Conservation (phyloP, 257 asterid genomes). For the Cynanchum wilfordii region DNA sequence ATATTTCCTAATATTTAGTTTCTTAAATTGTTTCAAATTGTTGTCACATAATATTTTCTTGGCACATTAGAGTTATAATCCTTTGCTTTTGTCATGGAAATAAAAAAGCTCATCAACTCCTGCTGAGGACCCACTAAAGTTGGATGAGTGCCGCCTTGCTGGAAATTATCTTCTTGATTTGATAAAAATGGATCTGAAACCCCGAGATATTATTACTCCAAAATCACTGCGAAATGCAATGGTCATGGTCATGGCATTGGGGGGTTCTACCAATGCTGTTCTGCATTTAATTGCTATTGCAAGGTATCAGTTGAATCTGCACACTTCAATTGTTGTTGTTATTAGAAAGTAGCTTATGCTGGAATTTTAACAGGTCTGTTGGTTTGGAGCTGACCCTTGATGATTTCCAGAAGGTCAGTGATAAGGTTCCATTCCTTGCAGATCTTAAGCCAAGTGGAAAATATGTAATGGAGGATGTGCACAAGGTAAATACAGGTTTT, state of each 20-base stretch:
- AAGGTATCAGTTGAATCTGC: constrained; percentile 34
- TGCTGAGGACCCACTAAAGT: constrained; percentile 90
- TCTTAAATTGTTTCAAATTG: not conserved
- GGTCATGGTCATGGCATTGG: constrained; percentile 95
- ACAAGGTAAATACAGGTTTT: constrained; percentile 52
- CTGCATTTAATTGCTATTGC: constrained; percentile 96
- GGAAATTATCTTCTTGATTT: constrained; percentile 83
- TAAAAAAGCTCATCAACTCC: constrained; percentile 92
- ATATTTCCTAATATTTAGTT: not conserved
- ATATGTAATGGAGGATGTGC: constrained; percentile 96
- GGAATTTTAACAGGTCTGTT: constrained; percentile 69
- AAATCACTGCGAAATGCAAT: constrained; percentile 80
- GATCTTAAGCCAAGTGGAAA: constrained; percentile 99
- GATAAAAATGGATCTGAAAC: constrained; percentile 89
- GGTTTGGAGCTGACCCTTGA: constrained; percentile 79
- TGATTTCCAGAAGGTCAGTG: constrained; percentile 96
- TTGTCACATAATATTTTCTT: not conserved
- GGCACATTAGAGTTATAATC: constrained; percentile 1
- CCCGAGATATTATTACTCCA: constrained; percentile 80
- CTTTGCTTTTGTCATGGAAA: not conserved
- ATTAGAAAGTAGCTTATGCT: constrained; percentile 31
- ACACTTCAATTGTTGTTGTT: not conserved
- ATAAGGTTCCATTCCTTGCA: constrained; percentile 87
- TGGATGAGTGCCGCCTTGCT: constrained; percentile 96
- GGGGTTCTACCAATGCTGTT: constrained; percentile 99